Conservation (phyloP, 2,329 filamentous ascomycete species). For the Fusarium palustre region DNA sequence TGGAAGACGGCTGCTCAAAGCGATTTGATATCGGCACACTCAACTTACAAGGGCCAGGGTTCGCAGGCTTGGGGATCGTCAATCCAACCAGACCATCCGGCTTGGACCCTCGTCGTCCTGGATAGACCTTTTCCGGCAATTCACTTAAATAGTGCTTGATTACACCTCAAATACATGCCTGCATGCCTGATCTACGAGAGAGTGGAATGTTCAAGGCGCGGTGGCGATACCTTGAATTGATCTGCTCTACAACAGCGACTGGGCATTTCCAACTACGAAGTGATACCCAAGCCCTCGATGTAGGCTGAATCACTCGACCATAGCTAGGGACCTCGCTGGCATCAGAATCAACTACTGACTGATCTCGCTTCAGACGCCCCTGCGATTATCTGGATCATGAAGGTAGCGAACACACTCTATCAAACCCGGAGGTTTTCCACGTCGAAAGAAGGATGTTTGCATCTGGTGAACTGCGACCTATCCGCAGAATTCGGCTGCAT, state of each 20-base stretch:
- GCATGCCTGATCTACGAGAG: background rate
- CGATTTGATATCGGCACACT: constrained; percentile 69
- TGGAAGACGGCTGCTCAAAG: constrained; percentile 80
- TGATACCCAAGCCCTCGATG: constrained; percentile 3
- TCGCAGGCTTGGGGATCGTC: constrained; percentile 33
- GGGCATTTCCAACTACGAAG: background rate
- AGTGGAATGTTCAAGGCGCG: background rate
- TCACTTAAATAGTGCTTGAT: background rate
- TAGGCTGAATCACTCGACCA: background rate
- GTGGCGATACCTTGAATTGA: background rate
- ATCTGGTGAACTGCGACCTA: background rate
- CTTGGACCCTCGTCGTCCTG: constrained; percentile 34
- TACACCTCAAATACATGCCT: background rate
- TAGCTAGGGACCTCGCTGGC: background rate
- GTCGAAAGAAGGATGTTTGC: background rate
- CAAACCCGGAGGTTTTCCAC: background rate
- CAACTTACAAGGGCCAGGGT: constrained; percentile 56
- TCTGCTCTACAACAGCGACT: background rate
- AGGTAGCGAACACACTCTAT: background rate
- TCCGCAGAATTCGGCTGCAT: background rate
- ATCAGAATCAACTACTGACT: background rate
- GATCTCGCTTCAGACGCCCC: background rate
- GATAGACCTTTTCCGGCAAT: constrained; percentile 12
- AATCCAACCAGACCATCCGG: constrained; percentile 34
- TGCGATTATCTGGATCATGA: too few species aligned